A percentile compares a stretch with the other conserved stretches of the same genome.
Evolutionary conservation across 257 asterid species (phyloP).

Genomic region (Solanum lignicaule): DNA sequence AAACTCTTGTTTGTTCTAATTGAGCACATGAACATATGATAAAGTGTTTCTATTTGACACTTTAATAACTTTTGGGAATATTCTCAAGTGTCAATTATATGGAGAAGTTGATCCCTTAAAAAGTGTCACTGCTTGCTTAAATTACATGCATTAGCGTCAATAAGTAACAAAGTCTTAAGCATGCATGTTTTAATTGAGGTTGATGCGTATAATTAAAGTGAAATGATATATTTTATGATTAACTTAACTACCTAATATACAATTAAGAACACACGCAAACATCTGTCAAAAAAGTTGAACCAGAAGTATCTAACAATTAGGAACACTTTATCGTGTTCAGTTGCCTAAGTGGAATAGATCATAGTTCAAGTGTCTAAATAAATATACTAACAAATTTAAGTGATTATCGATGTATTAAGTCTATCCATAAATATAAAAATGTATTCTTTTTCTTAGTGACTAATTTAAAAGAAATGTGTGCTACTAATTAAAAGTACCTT

Average conservation of each 20-base stretch:
- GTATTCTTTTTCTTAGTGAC: background rate
- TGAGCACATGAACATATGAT: background rate
- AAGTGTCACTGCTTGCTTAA: background rate
- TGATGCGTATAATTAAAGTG: background rate
- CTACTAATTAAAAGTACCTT: slow-evolving; percentile 29
- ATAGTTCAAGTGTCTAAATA: background rate
- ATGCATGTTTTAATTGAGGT: background rate
- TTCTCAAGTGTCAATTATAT: background rate
- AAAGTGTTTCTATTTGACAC: background rate
- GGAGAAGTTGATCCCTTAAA: background rate
- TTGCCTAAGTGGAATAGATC: background rate
- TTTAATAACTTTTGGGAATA: background rate
- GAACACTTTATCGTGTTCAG: background rate
- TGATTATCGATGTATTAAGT: background rate
- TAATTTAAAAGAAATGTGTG: background rate
- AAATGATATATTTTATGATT: background rate
- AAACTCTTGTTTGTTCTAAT: background rate
- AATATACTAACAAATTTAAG: background rate
- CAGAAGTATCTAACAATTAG: background rate
- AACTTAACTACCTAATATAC: background rate
- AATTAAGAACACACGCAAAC: background rate
- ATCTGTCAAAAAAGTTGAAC: background rate
- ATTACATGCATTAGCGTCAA: background rate
- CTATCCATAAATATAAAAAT: background rate
- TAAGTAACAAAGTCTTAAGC: background rate